phyloP scores from a whole-genome alignment of 768 basidiomycete species.

The Pleurotus tuoliensis region DNA sequence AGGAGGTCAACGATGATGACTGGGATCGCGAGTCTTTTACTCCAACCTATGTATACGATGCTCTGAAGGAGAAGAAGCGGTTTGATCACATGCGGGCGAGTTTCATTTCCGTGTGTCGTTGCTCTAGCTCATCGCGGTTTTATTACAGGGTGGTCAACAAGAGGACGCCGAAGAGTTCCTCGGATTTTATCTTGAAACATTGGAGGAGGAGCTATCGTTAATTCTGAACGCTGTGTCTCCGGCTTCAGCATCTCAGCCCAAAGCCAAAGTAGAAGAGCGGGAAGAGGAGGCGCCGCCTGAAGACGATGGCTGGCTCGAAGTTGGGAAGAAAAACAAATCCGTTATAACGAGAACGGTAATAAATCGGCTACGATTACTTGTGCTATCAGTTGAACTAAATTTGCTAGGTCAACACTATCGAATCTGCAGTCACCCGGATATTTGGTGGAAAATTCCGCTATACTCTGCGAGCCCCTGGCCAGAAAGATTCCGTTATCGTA shows the following conservation, averaged over 20 bases:
- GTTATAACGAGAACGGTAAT: conserved; percentile 74
- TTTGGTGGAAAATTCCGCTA: conserved; percentile 93
- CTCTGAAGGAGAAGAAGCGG: conserved; percentile 88
- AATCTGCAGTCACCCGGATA: conserved; percentile 86
- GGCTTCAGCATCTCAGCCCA: conserved; percentile 33
- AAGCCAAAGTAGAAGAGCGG: conserved; percentile 37
- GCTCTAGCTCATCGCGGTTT: conserved; percentile 4
- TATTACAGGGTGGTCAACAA: conserved; percentile 76
- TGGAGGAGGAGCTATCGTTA: conserved; percentile 86
- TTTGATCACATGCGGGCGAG: conserved; percentile 90
- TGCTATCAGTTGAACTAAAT: neutral
- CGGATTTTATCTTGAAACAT: conserved; percentile 93
- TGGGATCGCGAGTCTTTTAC: conserved; percentile 67
- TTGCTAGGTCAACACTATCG: conserved; percentile 65
- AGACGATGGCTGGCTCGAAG: conserved; percentile 87
- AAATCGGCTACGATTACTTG: no score
- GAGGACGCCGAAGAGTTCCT: conserved; percentile 99
- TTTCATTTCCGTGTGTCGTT: conserved; percentile 4
- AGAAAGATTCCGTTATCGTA: conserved; percentile 81
- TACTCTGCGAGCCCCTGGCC: conserved; percentile 73
- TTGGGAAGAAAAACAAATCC: conserved; percentile 82
- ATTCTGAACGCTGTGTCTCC: conserved; percentile 53
- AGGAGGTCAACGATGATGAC: conserved; percentile 37
- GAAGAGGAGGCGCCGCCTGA: conserved; percentile 36
- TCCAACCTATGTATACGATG: conserved; percentile 85